Evolutionary conservation across 768 basidiomycete genomes (phyloP).

Genomic region (Rossbeevera mucosa): DNA sequence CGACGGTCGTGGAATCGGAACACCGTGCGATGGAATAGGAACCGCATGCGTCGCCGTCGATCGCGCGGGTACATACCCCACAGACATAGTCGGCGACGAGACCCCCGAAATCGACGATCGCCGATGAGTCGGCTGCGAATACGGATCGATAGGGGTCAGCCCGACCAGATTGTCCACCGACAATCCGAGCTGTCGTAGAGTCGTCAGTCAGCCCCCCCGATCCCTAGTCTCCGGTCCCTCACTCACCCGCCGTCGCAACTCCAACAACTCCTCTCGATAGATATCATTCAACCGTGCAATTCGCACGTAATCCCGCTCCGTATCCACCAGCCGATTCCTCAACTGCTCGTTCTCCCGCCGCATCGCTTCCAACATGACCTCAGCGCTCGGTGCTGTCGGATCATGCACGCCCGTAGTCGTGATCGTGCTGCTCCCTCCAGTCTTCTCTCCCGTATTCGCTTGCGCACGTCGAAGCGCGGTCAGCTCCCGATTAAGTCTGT

Average conservation of each 20-base stretch:
- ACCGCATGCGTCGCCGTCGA: constrained; percentile 43
- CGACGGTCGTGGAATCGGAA: constrained; percentile 73
- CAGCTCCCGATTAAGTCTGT: constrained; percentile 67
- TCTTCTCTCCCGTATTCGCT: constrained; percentile 2
- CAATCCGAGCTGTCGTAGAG: constrained; percentile 15
- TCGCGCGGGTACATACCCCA: constrained; percentile 23
- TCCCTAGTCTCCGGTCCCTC: too few relatives aligned
- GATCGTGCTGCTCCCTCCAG: not conserved
- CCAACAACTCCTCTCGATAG: constrained; percentile 80
- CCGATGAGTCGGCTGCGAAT: constrained; percentile 67
- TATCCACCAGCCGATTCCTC: constrained; percentile 60
- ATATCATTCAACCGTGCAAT: constrained; percentile 74
- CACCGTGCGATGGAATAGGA: constrained; percentile 63
- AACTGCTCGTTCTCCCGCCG: constrained; percentile 76
- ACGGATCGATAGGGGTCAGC: constrained; percentile 58
- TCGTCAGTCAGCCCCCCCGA: not conserved
- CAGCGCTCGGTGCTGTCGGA: constrained; percentile 38
- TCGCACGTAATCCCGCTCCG: constrained; percentile 73
- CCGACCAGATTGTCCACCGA: constrained; percentile 74
- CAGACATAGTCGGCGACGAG: constrained; percentile 29
- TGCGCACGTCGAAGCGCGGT: constrained; percentile 58
- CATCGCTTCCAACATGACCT: constrained; percentile 71
- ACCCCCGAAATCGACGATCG: constrained; percentile 41
- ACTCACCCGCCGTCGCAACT: constrained; percentile 68
- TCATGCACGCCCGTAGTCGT: constrained; percentile 19